Evolutionary conservation across 23 red algal genomes (phyloP), one percentile per base, ranked within the genome.

Genomic region (Gracilaria vermiculophylla): DNA sequence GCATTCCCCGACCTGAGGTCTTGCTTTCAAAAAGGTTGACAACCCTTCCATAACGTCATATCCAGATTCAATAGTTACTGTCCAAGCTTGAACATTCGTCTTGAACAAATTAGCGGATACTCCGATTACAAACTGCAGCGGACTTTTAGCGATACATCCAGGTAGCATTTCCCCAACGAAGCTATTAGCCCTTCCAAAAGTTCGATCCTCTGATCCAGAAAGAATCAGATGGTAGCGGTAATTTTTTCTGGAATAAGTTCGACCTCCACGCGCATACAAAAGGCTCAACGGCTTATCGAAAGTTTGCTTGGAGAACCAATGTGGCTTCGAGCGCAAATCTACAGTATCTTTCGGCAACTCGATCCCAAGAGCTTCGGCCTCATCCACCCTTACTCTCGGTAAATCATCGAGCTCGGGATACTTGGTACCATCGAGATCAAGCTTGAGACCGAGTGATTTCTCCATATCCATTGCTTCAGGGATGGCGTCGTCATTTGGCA

Each of bases 401-500:
- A 73, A 24, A 34, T 73, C 67, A 28, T 73, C 37, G 2, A 73
- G 37, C 67, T 73, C 67, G 4, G 67, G 67, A 48, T 73, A 73
- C n/a, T 73, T 73, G 1, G 67, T 73, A 6, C 67, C 67, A 73
- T 73, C 67, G 24, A 73, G n/a, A 48, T 73, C 67, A 47, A 48
- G 67, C 49, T 55, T 79, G 17, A 79, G 11, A 2, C 50, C 50
- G 4, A 79, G 17, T 21, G 44, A 25, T 58, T 79, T 58, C 32
- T 79, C 75, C 12, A 60, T 42, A 60, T 79, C 75, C 5, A 15
- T 8, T 41, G 47, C 53, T 60, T 79, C 75, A 40, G 75, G 75
- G 44, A 79, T 55, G 5, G 75, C 75, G 40, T 79, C 75, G 32
- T 79, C 75, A 25, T 79, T 79, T 28, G 75, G 47, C n/a, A 79